phyloP scores from a whole-genome alignment of 345 rosid genomes.

The Carallia brachiata region DNA sequence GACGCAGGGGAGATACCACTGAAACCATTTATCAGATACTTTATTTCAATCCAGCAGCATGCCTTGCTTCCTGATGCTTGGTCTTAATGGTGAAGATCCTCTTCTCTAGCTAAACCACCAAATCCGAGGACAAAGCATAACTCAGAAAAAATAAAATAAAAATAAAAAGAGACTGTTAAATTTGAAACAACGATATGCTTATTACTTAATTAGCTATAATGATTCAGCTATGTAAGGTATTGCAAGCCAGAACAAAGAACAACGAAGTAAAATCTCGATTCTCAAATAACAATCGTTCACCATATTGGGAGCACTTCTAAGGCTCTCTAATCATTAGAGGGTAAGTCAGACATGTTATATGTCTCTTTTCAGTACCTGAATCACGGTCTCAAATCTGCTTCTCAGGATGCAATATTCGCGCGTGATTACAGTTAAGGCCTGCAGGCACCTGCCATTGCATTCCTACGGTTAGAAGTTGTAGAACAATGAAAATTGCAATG shows the following conservation, averaged over 20 bases:
- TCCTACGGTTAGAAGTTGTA: not conserved
- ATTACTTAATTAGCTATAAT: too few relatives aligned
- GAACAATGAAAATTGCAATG: not conserved
- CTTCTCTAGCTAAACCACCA: constrained; percentile 29
- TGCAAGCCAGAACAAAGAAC: not conserved
- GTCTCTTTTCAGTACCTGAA: constrained; percentile 14
- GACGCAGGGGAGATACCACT: too few relatives aligned
- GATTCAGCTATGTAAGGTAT: too few relatives aligned
- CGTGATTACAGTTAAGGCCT: constrained; percentile 16
- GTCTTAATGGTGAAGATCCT: constrained; percentile 13
- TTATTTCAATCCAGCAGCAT: not conserved
- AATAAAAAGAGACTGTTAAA: not conserved
- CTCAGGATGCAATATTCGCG: constrained; percentile 17
- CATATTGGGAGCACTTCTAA: too few relatives aligned
- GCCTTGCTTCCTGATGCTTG: not conserved
- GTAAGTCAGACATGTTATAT: not conserved
- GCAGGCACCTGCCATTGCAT: constrained; percentile 8
- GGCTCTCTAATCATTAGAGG: too few relatives aligned
- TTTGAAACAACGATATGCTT: too few relatives aligned
- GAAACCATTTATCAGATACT: too few relatives aligned
- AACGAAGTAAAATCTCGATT: too few relatives aligned
- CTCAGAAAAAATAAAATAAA: not conserved
- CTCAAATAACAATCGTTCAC: too few relatives aligned
- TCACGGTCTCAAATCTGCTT: constrained; percentile 15
- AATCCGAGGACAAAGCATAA: not conserved